Evolutionary conservation across 192 early-diverging fungal species (phyloP), one percentile per base, ranked within the genome.

Genomic region (Podila epigama): DNA sequence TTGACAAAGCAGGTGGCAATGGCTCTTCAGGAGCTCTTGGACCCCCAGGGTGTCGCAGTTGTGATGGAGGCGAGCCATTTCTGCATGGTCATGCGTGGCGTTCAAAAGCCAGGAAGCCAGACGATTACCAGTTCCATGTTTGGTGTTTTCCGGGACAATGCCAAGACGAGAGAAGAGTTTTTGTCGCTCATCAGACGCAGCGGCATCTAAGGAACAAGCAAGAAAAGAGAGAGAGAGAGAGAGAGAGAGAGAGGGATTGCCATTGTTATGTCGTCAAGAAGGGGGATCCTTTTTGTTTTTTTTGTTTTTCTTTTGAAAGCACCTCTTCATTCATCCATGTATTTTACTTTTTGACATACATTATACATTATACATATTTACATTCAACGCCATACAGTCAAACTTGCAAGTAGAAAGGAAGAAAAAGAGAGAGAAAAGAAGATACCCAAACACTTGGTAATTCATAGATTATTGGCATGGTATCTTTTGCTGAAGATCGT

Each of bases 51-150:
- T 40, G 96, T 99, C 34, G 98, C 98, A 16, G 97, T 98, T 28
- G 93, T 96, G 40, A 95, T 99, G 85, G 96, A 99, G 82, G 93
- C 95, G 7, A 89, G 92, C 68, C 96, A 98, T 79, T 91, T 95
- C 77, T 98, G 96, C 84, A 98, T 98, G 96, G 92, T 93, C 25
- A 97, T 97, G 96, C 88, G 97, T 18, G 97, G 97, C 18, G 97
- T 97, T 22, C 90, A 98, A 72, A 99, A 99, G 85, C 94, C 96
- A 6, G 94, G 96, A n/a, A 93, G 91, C 70, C 86, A 85, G 60
- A 99, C 98, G 22, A 89, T 97, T 29, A 99, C 98, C 22, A 92
- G 90, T 60, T 95, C 91, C 64, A 99, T 98, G 95, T 83, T 98
- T 55, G 98, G 98, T 58, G 86, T 88, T 35, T 99, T 99, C 84